Base-by-base conservation (phyloP, 345 rosid species). In the Chamaenerion angustifolium region DNA sequence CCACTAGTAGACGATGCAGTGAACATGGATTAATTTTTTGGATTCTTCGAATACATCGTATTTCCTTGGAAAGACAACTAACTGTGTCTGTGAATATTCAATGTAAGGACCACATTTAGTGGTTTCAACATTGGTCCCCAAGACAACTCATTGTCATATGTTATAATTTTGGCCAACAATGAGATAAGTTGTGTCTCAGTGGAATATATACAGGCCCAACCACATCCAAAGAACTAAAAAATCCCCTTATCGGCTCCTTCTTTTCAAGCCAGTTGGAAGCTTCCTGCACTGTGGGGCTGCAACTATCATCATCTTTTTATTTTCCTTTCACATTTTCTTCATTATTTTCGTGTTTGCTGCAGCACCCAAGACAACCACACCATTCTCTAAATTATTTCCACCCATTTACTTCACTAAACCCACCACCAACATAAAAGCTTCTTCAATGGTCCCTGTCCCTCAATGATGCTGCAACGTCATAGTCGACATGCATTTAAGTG, bases 161-260 rank as follows among this genome's bases (percentile, higher is more conserved):
- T 77, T 73, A 56, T 67, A 46, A 51, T 69, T 74, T 82, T 72
- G 66, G 58, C 75, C 61, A 69, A 74, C 93, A 84, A 60, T 23
- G 56, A 63, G 80, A 78, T 82, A 75, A 71, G 57, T 49, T 56
- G 19, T 75, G 82, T 71, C 85, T 76, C 56, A 49, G 67, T 64
- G 70, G 73, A 77, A 58, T 74, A 74, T 71, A 74, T 65, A 66
- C 70, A 65, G 76, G 37, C 37, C 80, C 71, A 71, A 65, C 73
- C 70, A 61, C 64, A 50, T 66, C 51, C 61, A 71, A 57, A 61
- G 68, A 58, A 58, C 69, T 57, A 48, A 10, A 45, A 57, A 68
- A 60, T 50, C 61, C 59, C 61, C 17, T 17, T 49, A 49, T 62
- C 49, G 51, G 45, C 46, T 54, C 65, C 60, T 40, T 57, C 63